Conservation (phyloP, 2,329 filamentous ascomycete genomes). For the Lasiodiplodia sp. region DNA sequence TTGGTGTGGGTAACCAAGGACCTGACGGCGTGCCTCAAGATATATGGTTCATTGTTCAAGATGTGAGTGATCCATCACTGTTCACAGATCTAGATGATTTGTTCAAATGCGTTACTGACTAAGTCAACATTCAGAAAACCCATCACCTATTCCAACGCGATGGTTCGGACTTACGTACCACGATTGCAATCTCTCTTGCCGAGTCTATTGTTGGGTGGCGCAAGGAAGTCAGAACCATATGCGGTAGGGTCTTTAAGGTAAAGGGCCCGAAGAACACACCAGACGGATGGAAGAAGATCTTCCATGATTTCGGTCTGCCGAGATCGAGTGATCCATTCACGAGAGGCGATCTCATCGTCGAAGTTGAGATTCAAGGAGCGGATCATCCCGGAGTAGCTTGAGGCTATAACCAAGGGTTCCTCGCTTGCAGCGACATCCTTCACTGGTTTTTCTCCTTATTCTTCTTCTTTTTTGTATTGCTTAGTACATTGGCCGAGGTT, state of each 20-base stretch:
- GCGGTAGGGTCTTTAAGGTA: conserved; percentile 82
- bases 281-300: conserved; percentile 81
- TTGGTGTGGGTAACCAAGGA: conserved; percentile 95
- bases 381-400: neutral
- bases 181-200: conserved; percentile 83
- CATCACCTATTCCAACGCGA: conserved; percentile 85
- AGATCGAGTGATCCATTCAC: conserved; percentile 86
- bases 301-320: conserved; percentile 90
- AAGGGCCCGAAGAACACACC: conserved; percentile 84
- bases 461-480: neutral
- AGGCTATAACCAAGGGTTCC: neutral
- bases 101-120: conserved; percentile 34
- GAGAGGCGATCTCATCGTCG: conserved; percentile 86
- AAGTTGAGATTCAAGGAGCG: conserved; percentile 79
- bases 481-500: neutral
- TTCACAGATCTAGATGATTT: neutral
- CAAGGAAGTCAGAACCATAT: conserved; percentile 87
- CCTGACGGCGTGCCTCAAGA: conserved; percentile 90
- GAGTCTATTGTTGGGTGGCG: conserved; percentile 95
- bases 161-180: conserved; percentile 83
- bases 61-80: conserved; percentile 66
- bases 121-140: conserved; percentile 70
- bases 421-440: too few species aligned
- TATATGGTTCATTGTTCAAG: conserved; percentile 90
- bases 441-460: neutral